These are phyloP conservation scores for Arthroderma sp. DNA, from an alignment of 2,329 filamentous ascomycete genomes.

Conservation along the genomic window DNA sequence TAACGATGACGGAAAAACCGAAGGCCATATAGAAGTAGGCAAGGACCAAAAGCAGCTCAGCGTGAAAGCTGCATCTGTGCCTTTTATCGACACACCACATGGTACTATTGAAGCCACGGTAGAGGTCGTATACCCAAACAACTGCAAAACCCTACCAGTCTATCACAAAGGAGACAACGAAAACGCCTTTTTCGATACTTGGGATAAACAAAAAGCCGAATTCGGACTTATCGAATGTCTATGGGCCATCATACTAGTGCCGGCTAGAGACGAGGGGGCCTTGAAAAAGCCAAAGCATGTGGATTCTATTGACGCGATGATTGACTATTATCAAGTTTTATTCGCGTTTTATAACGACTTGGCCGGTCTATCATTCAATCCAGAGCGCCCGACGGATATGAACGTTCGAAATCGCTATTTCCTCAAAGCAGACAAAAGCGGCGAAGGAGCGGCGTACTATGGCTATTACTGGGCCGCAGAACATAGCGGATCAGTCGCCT, in stretches of 20 bases:
- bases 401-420: constrained; percentile 1
- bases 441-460: neutral
- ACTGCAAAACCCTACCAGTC: neutral
- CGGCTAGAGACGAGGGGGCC: neutral
- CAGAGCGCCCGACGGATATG: neutral
- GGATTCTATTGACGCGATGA: neutral
- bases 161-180: constrained; percentile 1
- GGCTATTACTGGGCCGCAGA: neutral
- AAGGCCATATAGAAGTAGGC: neutral
- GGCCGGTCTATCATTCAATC: neutral
- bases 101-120: neutral
- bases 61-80: neutral
- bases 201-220: neutral
- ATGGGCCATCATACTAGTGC: neutral
- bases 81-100: constrained; percentile 1
- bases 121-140: neutral
- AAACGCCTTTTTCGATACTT: neutral
- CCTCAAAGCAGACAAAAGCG: neutral
- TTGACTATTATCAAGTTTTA: neutral
- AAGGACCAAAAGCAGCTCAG: neutral
- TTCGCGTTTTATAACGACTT: neutral
- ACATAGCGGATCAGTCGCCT: neutral
- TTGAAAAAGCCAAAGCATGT: neutral
- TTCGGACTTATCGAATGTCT: neutral
- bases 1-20: constrained; percentile 1